These are phyloP conservation scores for Berkeleyomyces basicola DNA, from an alignment of 2,329 filamentous ascomycete genomes.

Conservation along the genomic window DNA sequence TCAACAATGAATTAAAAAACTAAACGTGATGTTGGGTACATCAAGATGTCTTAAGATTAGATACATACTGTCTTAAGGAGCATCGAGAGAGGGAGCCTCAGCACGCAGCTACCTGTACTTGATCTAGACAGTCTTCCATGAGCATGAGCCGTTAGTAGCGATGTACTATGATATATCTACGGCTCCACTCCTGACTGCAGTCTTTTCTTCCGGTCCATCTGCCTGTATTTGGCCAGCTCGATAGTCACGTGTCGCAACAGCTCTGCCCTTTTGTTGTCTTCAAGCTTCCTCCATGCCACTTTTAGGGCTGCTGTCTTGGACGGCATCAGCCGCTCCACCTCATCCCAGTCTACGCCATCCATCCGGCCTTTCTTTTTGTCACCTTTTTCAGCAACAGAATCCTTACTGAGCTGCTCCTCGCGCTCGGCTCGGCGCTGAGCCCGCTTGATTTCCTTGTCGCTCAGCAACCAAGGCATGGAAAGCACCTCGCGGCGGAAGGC, in stretches of 20 bases:
- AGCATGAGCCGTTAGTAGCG: background rate
- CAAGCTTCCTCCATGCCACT: background rate
- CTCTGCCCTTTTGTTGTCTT: background rate
- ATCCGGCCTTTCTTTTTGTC: background rate
- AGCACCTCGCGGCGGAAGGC: slow-evolving; percentile 35
- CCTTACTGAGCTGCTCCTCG: slow-evolving; percentile 15
- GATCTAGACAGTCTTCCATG: background rate
- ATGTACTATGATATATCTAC: background rate
- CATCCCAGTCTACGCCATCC: slow-evolving; percentile 14
- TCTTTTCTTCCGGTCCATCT: background rate
- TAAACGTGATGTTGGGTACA: too few relatives aligned
- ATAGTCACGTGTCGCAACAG: background rate
- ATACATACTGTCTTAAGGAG: background rate
- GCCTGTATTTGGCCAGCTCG: background rate
- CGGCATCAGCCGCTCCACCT: slow-evolving; percentile 15
- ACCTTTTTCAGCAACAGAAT: slow-evolving; percentile 12
- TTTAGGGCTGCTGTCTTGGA: background rate
- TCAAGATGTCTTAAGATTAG: too few relatives aligned
- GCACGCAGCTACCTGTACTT: background rate
- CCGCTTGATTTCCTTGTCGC: slow-evolving; percentile 25
- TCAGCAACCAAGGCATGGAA: slow-evolving; percentile 37
- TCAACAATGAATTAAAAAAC: background rate
- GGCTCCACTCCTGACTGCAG: background rate
- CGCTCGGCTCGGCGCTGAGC: slow-evolving; percentile 24
- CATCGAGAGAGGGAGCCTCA: background rate